phyloP scores from a whole-genome alignment of 805 yeast genomes.

The Debaryomyces castellii region DNA sequence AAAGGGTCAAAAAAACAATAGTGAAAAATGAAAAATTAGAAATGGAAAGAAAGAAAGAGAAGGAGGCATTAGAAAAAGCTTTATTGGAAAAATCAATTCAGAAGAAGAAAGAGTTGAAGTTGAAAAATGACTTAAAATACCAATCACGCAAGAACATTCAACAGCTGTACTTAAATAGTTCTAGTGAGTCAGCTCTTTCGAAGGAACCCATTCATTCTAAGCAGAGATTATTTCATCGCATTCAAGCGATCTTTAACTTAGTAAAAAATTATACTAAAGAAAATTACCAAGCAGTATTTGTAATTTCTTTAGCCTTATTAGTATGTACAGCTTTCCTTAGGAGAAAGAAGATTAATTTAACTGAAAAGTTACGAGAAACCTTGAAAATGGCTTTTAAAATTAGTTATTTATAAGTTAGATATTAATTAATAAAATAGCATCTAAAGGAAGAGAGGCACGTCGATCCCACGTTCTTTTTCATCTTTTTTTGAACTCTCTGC shows the following conservation, averaged over 20 bases:
- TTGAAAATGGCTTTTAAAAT: conserved; percentile 45
- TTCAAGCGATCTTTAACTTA: conserved; percentile 10
- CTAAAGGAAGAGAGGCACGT: conserved; percentile 43
- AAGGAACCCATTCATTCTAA: conserved; percentile 10
- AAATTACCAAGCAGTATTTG: conserved; percentile 28
- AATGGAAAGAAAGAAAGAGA: conserved; percentile 10
- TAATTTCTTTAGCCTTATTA: conserved; percentile 19
- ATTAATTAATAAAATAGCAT: background rate
- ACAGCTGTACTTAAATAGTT: conserved; percentile 10
- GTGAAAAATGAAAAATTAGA: conserved; percentile 7
- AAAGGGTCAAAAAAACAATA: conserved; percentile 7
- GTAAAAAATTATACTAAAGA: conserved; percentile 23
- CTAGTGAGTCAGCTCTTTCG: background rate
- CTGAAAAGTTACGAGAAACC: conserved; percentile 33
- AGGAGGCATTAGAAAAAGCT: conserved; percentile 13
- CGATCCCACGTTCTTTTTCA: conserved; percentile 42
- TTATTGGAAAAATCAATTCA: conserved; percentile 20
- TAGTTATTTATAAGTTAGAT: conserved; percentile 29
- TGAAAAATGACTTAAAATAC: conserved; percentile 26
- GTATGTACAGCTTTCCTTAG: conserved; percentile 20
- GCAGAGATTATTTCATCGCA: conserved; percentile 8
- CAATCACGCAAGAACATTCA: conserved; percentile 29
- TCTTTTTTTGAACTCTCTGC: conserved; percentile 1
- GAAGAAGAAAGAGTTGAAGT: conserved; percentile 13
- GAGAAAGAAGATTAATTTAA: conserved; percentile 23